A percentile compares a stretch with the other conserved stretches of the same genome.
phyloP scores from a whole-genome alignment of 495 filamentous ascomycete species.

The Parathielavia hyrcaniae region DNA sequence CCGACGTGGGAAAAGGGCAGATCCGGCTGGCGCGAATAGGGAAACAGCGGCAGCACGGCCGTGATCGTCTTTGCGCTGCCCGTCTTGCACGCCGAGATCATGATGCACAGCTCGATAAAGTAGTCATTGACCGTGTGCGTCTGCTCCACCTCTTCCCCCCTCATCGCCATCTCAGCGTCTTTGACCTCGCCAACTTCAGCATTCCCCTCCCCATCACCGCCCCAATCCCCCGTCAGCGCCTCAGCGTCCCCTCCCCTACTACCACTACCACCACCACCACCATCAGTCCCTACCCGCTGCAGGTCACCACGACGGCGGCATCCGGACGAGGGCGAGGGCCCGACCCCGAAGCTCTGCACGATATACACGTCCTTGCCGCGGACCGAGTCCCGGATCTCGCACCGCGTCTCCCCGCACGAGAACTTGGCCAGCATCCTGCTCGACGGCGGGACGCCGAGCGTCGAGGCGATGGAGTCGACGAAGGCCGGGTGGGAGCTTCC shows the following conservation, averaged over 20 bases:
- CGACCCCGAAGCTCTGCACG: slow-evolving; percentile 60
- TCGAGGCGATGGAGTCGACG: slow-evolving; percentile 74
- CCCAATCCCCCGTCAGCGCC: slow-evolving; percentile 42
- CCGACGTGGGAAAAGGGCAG: slow-evolving; percentile 93
- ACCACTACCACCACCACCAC: not conserved
- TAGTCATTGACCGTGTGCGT: slow-evolving; percentile 78
- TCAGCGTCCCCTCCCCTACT: not conserved
- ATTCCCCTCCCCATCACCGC: slow-evolving; percentile 42
- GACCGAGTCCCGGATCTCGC: slow-evolving; percentile 92
- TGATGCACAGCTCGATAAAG: slow-evolving; percentile 92
- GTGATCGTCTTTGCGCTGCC: slow-evolving; percentile 88
- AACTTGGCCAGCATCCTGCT: slow-evolving; percentile 85
- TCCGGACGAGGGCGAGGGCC: not conserved
- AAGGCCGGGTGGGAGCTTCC: slow-evolving; percentile 88
- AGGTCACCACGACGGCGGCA: too few relatives aligned
- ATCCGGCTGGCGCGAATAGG: slow-evolving; percentile 91
- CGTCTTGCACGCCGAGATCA: slow-evolving; percentile 94
- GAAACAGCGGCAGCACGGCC: slow-evolving; percentile 90
- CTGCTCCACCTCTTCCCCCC: slow-evolving; percentile 23
- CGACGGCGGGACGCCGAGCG: slow-evolving; percentile 76
- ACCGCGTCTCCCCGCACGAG: slow-evolving; percentile 85
- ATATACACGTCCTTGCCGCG: slow-evolving; percentile 98
- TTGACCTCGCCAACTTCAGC: not conserved
- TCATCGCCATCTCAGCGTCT: slow-evolving; percentile 37
- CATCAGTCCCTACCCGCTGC: too few relatives aligned